Percentiles rank a stretch among this genome's conserved stretches.
phyloP scores from a whole-genome alignment of 2,329 filamentous ascomycete species.

The Diatrype stigma region DNA sequence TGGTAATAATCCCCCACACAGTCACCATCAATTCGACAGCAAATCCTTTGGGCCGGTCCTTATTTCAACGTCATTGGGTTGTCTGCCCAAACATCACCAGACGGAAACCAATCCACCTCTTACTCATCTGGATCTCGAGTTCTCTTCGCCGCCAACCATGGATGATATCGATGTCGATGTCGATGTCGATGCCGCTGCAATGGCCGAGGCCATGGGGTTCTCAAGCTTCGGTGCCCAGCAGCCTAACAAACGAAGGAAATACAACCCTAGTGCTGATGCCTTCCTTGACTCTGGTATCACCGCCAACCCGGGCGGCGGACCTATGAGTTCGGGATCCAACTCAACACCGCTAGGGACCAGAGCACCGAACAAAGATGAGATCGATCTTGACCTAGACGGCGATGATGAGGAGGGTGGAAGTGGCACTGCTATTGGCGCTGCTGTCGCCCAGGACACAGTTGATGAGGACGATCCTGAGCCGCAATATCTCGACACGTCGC shows the following conservation, averaged over 20 bases:
- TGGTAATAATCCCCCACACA: neutral
- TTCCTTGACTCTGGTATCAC: conserved; percentile 26
- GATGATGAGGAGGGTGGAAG: conserved; percentile 29
- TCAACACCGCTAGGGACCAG: conserved; percentile 35
- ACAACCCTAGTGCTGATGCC: conserved; percentile 47
- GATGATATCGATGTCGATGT: conserved; percentile 17
- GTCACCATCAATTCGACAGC: neutral
- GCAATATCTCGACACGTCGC: conserved; percentile 30
- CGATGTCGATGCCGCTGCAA: conserved; percentile 43
- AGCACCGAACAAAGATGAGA: conserved; percentile 40
- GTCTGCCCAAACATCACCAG: neutral
- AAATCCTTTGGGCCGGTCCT: neutral
- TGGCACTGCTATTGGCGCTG: conserved; percentile 1
- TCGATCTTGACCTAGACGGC: conserved; percentile 36
- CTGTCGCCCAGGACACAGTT: conserved; percentile 1
- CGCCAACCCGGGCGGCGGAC: conserved; percentile 14
- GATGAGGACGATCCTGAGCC: conserved; percentile 16
- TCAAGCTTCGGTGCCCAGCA: conserved; percentile 60
- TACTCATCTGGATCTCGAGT: no score
- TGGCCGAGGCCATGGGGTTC: conserved; percentile 70
- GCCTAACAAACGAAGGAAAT: conserved; percentile 63
- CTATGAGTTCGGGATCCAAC: conserved; percentile 28
- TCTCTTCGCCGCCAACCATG: neutral
- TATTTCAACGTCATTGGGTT: neutral
- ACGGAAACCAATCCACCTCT: no score